Evolutionary conservation across 805 yeast genomes (phyloP), one percentile per base, ranked within the genome.

Genomic region (Starmerella tilneyi): DNA sequence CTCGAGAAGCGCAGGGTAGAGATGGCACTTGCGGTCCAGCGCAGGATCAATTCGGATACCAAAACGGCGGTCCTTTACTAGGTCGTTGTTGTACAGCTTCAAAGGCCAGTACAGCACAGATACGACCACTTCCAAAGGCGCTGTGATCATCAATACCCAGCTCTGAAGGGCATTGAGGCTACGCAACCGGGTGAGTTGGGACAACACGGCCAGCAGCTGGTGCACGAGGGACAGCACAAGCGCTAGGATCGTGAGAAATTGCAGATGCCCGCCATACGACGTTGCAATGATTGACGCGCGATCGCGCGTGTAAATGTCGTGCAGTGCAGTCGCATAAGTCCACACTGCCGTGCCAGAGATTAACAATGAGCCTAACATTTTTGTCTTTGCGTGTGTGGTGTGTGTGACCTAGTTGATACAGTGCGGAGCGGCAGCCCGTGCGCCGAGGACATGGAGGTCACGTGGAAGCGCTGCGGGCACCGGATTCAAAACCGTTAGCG

Each of bases 191-290:
- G 62, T 47, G 9, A 50, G 28, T 43, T 68, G 40, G 28, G 63
- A 41, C 44, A 65, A n/a, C 51, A 65, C 43, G 41, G 60, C 54
- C 32, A 53, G 12, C 44, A 55, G 17, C 38, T 50, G 56, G 41
- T 51, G 55, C 16, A 45, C 29, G 17, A 53, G 45, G 21, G 58
- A 22, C 47, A 56, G 47, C 42, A 48, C 31, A 31, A 60, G 46
- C 22, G 58, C 55, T 45, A 55, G 47, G 32, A 57, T 56, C 24
- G 67, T 63, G 41, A 63, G 56, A 61, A 63, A 42, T 49, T 56
- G 56, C 47, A 53, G 43, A 48, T 72, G 52, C 66, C 76, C 59
- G 26, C 66, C 64, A 41, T 50, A 56, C 16, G 56, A 48, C 19
- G 44, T 26, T 20, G 49, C 44, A 11, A 50, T 39, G 12, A 52